Evolutionary conservation across 306 rosid species (phyloP), one percentile per base, ranked within the genome.

Genomic region (Rosa lucieae): DNA sequence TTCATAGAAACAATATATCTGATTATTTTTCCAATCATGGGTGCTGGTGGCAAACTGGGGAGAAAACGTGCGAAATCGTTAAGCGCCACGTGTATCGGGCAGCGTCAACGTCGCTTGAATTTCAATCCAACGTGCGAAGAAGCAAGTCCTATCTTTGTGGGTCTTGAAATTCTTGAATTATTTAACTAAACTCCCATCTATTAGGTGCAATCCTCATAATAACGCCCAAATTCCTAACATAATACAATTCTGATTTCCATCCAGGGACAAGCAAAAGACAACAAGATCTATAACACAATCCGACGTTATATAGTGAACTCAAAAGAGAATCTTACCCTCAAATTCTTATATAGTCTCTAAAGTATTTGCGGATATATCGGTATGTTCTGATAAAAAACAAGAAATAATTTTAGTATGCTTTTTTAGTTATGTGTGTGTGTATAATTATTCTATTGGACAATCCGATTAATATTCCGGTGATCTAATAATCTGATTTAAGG

Each of bases 51-150:
- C 42, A 10, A 23, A 72, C 15, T 55, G 3, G 55, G 66, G 7
- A 3, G 7, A 13, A 79, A 72, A 80, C 80, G 70, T 77, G 84
- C 26, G 70, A 43, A 73, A 70, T 59, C 77, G 23, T 63, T 71
- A 52, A 79, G 70, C 8, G 73, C 61, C 87, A 84, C 43, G 77
- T 72, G 81, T 49, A 18, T 1, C 73, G 62, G n/a, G 68, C 35
- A 67, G 73, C 14, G 55, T 80, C 78, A 73, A 77, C 18, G 71
- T 73, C 21, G 79, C 80, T 59, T 84, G 0, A 48, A 52, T 13
- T 10, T 70, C 55, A 73, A 77, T 67, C 9, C 77, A 73, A 73
- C 82, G 77, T 80, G 80, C 84, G 20, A 44, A 51, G 20, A 44
- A 51, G 66, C 52, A 74, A 75, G 74, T 55, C 47, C 56, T 2